A percentile compares a stretch with the other conserved stretches of the same genome.
Evolutionary conservation across 306 rosid genomes (phyloP).

Genomic region (Glycine latifolia): DNA sequence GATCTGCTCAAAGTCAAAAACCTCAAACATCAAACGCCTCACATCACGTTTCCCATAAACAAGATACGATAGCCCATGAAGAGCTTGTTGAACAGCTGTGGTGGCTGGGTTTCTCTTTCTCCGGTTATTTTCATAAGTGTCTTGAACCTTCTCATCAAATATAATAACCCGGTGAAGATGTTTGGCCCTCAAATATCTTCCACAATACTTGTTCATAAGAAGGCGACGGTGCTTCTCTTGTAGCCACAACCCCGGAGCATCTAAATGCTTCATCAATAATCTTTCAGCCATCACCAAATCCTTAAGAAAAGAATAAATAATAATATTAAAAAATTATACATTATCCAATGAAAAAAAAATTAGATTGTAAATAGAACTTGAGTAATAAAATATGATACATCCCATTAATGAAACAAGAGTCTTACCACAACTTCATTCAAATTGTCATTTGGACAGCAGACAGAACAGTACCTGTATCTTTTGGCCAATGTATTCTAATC

Average conservation of each 20-base stretch:
- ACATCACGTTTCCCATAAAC: conserved; percentile 95
- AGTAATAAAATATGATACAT: conserved; percentile 22
- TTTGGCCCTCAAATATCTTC: conserved; percentile 84
- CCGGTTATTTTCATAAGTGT: conserved; percentile 75
- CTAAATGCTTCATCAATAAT: conserved; percentile 94
- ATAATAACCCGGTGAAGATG: conserved; percentile 69
- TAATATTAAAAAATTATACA: neutral
- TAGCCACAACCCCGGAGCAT: conserved; percentile 94
- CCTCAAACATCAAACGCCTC: conserved; percentile 92
- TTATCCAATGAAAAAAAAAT: conserved; percentile 28
- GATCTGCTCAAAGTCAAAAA: conserved; percentile 89
- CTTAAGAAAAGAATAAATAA: conserved; percentile 49
- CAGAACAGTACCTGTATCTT: conserved; percentile 80
- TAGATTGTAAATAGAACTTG: conserved; percentile 12
- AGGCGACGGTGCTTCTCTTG: conserved; percentile 85
- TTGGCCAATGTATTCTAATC: conserved; percentile 89
- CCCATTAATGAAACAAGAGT: conserved; percentile 18
- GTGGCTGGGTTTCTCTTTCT: conserved; percentile 85
- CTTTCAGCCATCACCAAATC: conserved; percentile 97
- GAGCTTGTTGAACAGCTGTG: conserved; percentile 88
- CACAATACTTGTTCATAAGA: conserved; percentile 90
- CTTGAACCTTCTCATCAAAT: conserved; percentile 69
- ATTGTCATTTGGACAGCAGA: conserved; percentile 34
- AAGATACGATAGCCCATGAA: conserved; percentile 88
- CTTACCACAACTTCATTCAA: conserved; percentile 31